phyloP scores from a whole-genome alignment of 2,329 filamentous ascomycete genomes.

The Fusarium incarnatum region DNA sequence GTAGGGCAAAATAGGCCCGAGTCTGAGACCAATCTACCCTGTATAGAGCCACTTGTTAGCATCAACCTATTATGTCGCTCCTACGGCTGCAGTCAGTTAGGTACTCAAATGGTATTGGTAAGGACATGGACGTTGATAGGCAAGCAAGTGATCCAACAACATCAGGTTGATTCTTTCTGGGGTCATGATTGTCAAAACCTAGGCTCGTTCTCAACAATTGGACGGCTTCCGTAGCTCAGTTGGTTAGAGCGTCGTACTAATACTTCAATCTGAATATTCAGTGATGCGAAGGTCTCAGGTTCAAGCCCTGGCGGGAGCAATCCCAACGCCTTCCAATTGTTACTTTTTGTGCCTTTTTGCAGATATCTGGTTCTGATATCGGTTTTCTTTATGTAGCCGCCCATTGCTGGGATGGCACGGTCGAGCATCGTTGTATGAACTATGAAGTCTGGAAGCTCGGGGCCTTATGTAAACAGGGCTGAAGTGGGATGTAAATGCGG shows the following conservation, averaged over 20 bases:
- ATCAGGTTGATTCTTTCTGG: background rate
- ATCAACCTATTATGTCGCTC: background rate
- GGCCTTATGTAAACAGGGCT: conserved; percentile 27
- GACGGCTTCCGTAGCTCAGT: conserved; percentile 51
- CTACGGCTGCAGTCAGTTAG: background rate
- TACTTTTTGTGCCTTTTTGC: conserved; percentile 25
- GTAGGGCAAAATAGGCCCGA: background rate
- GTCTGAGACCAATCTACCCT: background rate
- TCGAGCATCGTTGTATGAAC: conserved; percentile 1
- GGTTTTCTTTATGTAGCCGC: background rate
- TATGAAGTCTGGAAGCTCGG: conserved; percentile 20
- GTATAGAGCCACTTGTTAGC: background rate
- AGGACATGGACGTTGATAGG: background rate
- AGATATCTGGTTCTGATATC: background rate
- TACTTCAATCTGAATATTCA: conserved; percentile 41
- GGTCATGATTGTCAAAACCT: rapidly evolving
- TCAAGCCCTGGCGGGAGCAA: conserved; percentile 50
- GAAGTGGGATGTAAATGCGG: conserved; percentile 3
- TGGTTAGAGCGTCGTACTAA: conserved; percentile 52
- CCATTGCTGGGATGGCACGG: background rate
- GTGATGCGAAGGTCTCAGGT: conserved; percentile 51
- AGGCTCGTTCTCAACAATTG: background rate
- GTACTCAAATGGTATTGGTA: background rate
- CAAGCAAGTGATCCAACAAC: background rate
- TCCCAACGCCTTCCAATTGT: conserved; percentile 38